These are phyloP conservation scores for Onygenales sp. DNA, from an alignment of 2,329 filamentous ascomycete species.

Conservation along the genomic window DNA sequence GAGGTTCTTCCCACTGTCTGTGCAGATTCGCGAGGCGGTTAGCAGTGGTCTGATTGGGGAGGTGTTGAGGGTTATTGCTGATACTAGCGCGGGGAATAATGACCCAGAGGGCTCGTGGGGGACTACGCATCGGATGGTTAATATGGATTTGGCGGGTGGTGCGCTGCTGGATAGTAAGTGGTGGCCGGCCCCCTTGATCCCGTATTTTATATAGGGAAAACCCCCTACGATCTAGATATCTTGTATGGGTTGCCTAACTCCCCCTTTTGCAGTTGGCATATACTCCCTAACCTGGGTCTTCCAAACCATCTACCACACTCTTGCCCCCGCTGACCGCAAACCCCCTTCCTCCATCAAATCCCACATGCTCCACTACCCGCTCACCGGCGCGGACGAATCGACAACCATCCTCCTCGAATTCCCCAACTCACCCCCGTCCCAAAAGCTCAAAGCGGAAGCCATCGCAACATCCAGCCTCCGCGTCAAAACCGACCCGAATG, in stretches of 20 bases:
- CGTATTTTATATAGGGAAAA: neutral
- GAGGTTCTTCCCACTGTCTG: conserved; percentile 73
- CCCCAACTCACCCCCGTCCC: conserved; percentile 44
- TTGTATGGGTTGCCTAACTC: neutral
- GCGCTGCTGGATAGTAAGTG: conserved; percentile 59
- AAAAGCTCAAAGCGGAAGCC: conserved; percentile 52
- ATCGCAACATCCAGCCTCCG: conserved; percentile 60
- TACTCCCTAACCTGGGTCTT: conserved; percentile 88
- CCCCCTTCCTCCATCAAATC: conserved; percentile 55
- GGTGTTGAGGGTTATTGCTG: conserved; percentile 47
- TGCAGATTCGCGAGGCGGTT: conserved; percentile 51
- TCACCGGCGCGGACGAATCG: conserved; percentile 65
- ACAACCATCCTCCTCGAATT: conserved; percentile 73
- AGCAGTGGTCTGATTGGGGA: conserved; percentile 52
- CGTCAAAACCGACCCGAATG: conserved; percentile 53
- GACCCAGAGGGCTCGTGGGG: conserved; percentile 51
- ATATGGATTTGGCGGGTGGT: conserved; percentile 72
- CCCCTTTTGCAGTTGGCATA: conserved; percentile 53
- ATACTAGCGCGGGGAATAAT: conserved; percentile 50
- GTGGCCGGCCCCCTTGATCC: neutral
- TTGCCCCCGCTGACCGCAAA: conserved; percentile 54
- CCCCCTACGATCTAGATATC: neutral
- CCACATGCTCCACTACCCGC: conserved; percentile 61
- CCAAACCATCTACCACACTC: conserved; percentile 76
- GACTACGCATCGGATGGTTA: conserved; percentile 68